Conservation (phyloP, 805 yeast species). For the Candida coleopterorum region DNA sequence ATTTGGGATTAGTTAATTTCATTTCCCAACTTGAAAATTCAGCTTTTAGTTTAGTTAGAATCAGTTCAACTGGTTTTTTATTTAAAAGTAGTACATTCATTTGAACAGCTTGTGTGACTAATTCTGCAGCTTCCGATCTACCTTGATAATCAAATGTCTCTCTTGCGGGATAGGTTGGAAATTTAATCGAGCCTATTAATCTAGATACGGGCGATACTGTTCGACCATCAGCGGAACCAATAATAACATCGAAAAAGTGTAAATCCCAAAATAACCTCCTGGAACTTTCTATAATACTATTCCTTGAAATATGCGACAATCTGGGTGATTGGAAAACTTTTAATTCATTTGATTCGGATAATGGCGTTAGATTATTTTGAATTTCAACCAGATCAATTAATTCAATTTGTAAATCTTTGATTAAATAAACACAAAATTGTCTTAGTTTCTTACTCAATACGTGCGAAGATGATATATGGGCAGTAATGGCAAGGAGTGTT, state of each 20-base stretch:
- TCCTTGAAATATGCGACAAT: slow-evolving; percentile 11
- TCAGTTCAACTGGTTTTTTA: slow-evolving; percentile 31
- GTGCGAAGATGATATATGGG: slow-evolving; percentile 51
- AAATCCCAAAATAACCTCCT: slow-evolving; percentile 51
- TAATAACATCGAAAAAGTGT: slow-evolving; percentile 46
- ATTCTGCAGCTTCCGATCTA: slow-evolving; percentile 14
- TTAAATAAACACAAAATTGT: slow-evolving; percentile 36
- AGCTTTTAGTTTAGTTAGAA: slow-evolving; percentile 37
- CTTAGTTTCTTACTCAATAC: slow-evolving; percentile 41
- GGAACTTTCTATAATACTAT: slow-evolving; percentile 22
- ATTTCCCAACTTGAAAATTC: slow-evolving; percentile 49
- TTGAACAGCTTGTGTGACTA: slow-evolving; percentile 29
- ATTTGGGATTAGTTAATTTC: slow-evolving; percentile 25
- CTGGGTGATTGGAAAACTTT: slow-evolving; percentile 12
- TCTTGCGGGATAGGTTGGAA: slow-evolving; percentile 33
- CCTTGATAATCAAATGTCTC: slow-evolving; percentile 36
- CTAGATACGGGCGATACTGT: slow-evolving; percentile 23
- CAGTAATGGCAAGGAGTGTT: slow-evolving; percentile 36
- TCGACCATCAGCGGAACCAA: slow-evolving; percentile 51
- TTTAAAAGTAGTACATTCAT: slow-evolving; percentile 43
- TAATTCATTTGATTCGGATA: slow-evolving; percentile 1
- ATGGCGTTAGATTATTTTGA: neutral
- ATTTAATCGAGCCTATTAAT: slow-evolving; percentile 29
- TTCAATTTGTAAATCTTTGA: slow-evolving; percentile 33
- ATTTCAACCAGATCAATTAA: slow-evolving; percentile 23